Conservation (phyloP, 129 eudicot species). For the Glebionis coronaria region DNA sequence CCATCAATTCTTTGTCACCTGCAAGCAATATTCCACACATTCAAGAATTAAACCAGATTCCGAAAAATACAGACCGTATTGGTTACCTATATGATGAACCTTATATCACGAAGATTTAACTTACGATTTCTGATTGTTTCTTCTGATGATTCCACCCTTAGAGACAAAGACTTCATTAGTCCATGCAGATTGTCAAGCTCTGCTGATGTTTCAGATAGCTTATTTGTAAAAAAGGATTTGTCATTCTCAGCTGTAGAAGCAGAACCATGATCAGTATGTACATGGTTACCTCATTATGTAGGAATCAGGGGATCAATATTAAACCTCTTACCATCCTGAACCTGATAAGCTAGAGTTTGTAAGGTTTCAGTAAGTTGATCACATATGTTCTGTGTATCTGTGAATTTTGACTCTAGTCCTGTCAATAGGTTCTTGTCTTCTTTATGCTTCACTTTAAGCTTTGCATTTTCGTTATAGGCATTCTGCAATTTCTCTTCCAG, state of each 20-base stretch:
- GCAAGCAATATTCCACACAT: constrained; percentile 31
- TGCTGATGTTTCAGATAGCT: constrained; percentile 56
- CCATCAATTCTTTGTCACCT: constrained; percentile 73
- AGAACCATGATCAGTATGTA: constrained; percentile 19
- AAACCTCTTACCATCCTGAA: constrained; percentile 67
- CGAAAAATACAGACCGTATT: constrained; percentile 1
- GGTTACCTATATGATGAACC: neutral
- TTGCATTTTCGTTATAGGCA: constrained; percentile 88
- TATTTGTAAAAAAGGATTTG: constrained; percentile 54
- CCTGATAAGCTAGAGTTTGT: constrained; percentile 68
- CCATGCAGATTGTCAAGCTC: constrained; percentile 66
- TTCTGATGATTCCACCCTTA: constrained; percentile 70
- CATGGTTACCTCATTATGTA: constrained; percentile 15
- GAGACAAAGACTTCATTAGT: constrained; percentile 62
- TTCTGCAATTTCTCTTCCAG: constrained; percentile 82
- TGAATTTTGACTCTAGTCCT: constrained; percentile 88
- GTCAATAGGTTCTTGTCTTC: constrained; percentile 94
- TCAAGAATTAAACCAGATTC: constrained; percentile 3
- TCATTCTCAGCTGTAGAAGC: constrained; percentile 74
- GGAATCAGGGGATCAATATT: constrained; percentile 8
- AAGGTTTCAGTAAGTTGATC: constrained; percentile 85
- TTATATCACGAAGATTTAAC: constrained; percentile 27
- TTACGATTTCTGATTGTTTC: constrained; percentile 55
- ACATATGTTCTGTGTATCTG: constrained; percentile 77
- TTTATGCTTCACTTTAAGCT: constrained; percentile 82